Evolutionary conservation across 495 filamentous ascomycete genomes (phyloP).

Genomic region (Trichoderma virens): DNA sequence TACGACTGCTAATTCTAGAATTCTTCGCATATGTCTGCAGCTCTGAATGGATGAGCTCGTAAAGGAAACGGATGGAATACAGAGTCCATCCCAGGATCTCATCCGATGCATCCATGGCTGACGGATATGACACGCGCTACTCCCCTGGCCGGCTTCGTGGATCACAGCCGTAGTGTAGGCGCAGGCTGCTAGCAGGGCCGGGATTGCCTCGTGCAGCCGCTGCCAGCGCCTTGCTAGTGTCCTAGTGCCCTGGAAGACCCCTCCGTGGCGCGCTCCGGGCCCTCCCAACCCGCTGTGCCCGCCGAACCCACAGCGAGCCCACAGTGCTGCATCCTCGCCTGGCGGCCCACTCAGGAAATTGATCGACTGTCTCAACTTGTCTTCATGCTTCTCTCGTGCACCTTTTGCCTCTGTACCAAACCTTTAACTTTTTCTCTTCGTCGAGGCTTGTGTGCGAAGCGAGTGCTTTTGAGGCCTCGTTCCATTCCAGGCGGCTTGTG

Average conservation of each 20-base stretch:
- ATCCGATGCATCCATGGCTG: too few relatives aligned
- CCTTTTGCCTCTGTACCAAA: neutral
- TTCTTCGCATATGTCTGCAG: too few relatives aligned
- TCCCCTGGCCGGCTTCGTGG: neutral
- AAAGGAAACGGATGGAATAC: too few relatives aligned
- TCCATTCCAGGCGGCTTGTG: neutral
- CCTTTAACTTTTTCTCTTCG: neutral
- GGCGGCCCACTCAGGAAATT: slow-evolving; percentile 1
- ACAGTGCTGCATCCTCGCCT: neutral
- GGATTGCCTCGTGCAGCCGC: slow-evolving; percentile 4
- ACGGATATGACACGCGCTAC: neutral
- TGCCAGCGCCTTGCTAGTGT: neutral
- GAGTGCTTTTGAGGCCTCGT: neutral
- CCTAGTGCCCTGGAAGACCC: neutral
- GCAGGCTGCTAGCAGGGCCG: neutral
- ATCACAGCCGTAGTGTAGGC: neutral
- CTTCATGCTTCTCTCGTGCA: neutral
- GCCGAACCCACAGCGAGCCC: neutral
- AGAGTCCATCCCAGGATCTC: too few relatives aligned
- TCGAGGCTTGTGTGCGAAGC: neutral
- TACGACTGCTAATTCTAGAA: too few relatives aligned
- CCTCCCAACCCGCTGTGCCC: neutral
- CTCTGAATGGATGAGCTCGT: too few relatives aligned
- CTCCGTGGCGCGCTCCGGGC: slow-evolving; percentile 4
- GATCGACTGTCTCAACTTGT: neutral